Percentiles rank a stretch among this genome's conserved stretches.
These are phyloP conservation scores for Penicillium polonicum DNA, from an alignment of 2,329 filamentous ascomycete species.

Conservation along the genomic window DNA sequence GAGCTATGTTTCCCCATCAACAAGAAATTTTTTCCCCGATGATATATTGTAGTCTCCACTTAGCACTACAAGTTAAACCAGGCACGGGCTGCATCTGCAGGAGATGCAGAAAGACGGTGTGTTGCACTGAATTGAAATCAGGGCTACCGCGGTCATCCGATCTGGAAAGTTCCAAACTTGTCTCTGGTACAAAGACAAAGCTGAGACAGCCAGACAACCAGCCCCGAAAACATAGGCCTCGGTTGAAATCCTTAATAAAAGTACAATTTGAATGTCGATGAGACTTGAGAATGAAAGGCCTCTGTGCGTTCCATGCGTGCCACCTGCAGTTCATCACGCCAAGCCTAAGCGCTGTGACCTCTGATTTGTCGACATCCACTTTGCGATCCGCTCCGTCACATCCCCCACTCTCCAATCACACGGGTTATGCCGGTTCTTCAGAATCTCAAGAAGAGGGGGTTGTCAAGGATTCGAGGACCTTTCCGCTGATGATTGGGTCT, in stretches of 20 bases:
- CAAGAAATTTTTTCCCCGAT: background rate
- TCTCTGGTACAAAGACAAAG: conserved; percentile 15
- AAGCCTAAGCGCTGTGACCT: conserved; percentile 6
- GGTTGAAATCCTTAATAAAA: background rate
- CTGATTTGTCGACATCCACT: conserved; percentile 20
- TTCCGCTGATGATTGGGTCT: conserved; percentile 17
- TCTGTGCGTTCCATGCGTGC: conserved; percentile 16
- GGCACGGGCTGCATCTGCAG: background rate
- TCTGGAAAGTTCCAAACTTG: conserved; percentile 15
- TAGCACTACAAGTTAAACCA: conserved; percentile 4
- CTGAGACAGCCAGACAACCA: background rate
- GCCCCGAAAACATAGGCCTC: background rate
- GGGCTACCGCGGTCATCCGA: conserved; percentile 18
- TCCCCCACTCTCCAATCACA: conserved; percentile 22
- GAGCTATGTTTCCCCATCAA: conserved; percentile 2
- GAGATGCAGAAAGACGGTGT: conserved; percentile 5
- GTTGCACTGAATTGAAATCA: conserved; percentile 6
- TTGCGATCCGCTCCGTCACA: conserved; percentile 25
- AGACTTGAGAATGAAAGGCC: conserved; percentile 5
- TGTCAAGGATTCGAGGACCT: conserved; percentile 1
- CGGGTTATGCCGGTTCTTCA: conserved; percentile 11
- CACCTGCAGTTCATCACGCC: conserved; percentile 27
- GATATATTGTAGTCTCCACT: conserved; percentile 6
- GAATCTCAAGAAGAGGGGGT: conserved; percentile 14
- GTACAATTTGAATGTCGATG: conserved; percentile 15